These are phyloP conservation scores for Colletotrichum sp. DNA, from an alignment of 2,329 filamentous ascomycete species.

Conservation along the genomic window DNA sequence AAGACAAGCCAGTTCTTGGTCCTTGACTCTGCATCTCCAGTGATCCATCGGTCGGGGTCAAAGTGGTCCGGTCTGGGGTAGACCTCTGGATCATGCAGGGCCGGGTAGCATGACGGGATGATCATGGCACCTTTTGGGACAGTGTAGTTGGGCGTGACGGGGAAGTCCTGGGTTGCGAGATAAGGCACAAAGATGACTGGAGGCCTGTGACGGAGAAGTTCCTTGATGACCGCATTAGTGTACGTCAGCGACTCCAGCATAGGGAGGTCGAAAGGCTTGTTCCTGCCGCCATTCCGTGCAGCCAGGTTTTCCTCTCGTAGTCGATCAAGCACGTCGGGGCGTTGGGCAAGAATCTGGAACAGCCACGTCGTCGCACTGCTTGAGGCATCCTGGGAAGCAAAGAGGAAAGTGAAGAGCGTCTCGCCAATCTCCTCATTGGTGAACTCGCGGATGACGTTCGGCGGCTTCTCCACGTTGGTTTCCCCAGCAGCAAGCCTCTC, in stretches of 20 bases:
- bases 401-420: constrained; percentile 58
- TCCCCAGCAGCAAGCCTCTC: constrained; percentile 66
- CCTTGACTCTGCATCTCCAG: constrained; percentile 53
- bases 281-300: constrained; percentile 45
- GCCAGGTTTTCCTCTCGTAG: constrained; percentile 52
- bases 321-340: constrained; percentile 51
- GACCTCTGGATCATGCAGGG: constrained; percentile 51
- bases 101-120: constrained; percentile 55
- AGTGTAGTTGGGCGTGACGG: constrained; percentile 51
- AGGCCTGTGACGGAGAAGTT: constrained; percentile 55
- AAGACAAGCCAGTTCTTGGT: constrained; percentile 61
- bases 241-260: constrained; percentile 56
- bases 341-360: constrained; percentile 55
- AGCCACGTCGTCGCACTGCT: constrained; percentile 59
- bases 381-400: constrained; percentile 58
- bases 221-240: constrained; percentile 58
- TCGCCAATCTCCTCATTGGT: constrained; percentile 52
- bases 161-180: constrained; percentile 50
- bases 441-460: constrained; percentile 54
- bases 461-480: constrained; percentile 42
- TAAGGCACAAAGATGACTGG: constrained; percentile 62
- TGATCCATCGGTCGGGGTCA: constrained; percentile 57
- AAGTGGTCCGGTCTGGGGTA: constrained; percentile 53
- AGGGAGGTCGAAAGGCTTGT: constrained; percentile 42
- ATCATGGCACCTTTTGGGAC: constrained; percentile 54